A percentile compares a stretch with the other conserved stretches of the same genome.
Conservation (phyloP, 345 rosid genomes). For the Durio zibethinus region DNA sequence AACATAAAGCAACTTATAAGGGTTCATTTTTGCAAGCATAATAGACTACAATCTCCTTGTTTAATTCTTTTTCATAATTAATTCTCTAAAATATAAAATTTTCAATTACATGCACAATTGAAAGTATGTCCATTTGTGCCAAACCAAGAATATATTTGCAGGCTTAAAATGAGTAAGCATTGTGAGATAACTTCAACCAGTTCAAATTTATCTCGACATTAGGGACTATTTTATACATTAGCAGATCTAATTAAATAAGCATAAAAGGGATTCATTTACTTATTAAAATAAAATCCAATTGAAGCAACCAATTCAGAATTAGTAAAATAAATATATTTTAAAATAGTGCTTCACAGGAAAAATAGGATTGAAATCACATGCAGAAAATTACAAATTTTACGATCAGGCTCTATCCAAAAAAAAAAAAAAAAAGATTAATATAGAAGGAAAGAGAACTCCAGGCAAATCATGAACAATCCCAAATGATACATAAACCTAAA, state of each 20-base stretch:
- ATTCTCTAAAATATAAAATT: not conserved
- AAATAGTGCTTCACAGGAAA: not conserved
- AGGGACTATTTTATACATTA: not conserved
- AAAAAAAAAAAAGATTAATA: not conserved
- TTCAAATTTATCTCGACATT: not conserved
- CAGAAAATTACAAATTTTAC: not conserved
- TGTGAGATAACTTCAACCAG: not conserved
- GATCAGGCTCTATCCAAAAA: not conserved
- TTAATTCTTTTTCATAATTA: not conserved
- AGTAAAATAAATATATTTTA: not conserved
- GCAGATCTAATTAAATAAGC: not conserved
- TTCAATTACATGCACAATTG: not conserved
- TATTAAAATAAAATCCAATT: slow-evolving; percentile 1
- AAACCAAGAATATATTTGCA: not conserved
- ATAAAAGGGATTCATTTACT: not conserved
- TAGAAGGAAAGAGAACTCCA: not conserved
- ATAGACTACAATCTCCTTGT: not conserved
- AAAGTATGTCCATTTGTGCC: not conserved
- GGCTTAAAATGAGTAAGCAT: not conserved
- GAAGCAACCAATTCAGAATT: not conserved
- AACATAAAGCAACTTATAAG: not conserved
- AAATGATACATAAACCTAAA: not conserved
- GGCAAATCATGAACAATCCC: not conserved
- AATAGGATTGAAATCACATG: not conserved
- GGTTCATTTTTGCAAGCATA: not conserved